Evolutionary conservation across 345 rosid species (phyloP), one percentile per base, ranked within the genome.

Genomic region (Euphorbia pulcherrima): DNA sequence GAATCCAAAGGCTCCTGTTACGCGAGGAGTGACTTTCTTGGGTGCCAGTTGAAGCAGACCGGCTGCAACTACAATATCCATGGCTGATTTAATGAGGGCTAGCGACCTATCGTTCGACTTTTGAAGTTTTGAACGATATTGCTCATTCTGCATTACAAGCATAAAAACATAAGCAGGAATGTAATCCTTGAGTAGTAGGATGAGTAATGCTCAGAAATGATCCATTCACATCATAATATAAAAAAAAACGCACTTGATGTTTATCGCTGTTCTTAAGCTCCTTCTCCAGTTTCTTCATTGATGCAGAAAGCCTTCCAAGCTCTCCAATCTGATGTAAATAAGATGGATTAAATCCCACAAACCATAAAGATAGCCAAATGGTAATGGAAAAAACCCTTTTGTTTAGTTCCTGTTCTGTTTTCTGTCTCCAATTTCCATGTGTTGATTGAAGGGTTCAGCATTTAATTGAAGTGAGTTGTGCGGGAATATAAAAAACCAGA

Each of bases 11-110:
- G 86, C 96, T 60, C 99, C 99, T 2, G 97, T 90, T 50, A 90
- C 91, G 46, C 99, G 97, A 61, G 98, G 91, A 73, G 83, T 88
- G 52, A 95, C 83, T 65, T 83, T 92, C 85, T 82, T 85, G 41
- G 99, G 99, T 44, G 83, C 87, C 82, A 92, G 77, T 55, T 88
- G 97, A 72, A 95, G 98, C 28, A 95, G 85, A 54, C 99, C 99
- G 23, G 61, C 78, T 14, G 96, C 96, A n/a, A 90, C 98, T 57
- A 88, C 87, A 56, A 87, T 74, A 78, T 95, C 99, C 81, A 95
- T 83, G 56, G 80, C 87, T 35, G 99, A 78, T 79, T 95, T 92
- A 62, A 95, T 65, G 72, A 95, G 83, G 39, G 92, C 94, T 46
- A 92, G 75, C 18, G 92, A 82, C 83, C 97, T 90, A 60, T 88